Conservation (phyloP, 2,329 filamentous ascomycete genomes). For the Xylaria sp. region DNA sequence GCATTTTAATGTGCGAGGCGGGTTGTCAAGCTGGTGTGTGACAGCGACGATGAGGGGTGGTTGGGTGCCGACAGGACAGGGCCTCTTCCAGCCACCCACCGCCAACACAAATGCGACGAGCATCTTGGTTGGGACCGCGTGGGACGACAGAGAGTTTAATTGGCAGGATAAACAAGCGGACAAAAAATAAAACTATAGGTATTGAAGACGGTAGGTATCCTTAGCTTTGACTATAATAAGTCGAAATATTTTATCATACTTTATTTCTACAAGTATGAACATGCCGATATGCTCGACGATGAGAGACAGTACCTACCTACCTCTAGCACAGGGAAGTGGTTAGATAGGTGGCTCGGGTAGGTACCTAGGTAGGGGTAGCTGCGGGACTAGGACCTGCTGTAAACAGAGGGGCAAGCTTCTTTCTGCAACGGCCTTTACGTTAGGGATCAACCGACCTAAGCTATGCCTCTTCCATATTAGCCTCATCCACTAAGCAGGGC, state of each 20-base stretch:
- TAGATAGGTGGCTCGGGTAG: too few relatives aligned
- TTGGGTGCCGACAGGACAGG: slow-evolving; percentile 16
- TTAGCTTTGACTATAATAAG: too few relatives aligned
- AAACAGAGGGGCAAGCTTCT: too few relatives aligned
- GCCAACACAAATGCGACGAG: slow-evolving; percentile 12
- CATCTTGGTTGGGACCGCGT: slow-evolving; percentile 2
- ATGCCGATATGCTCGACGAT: background rate
- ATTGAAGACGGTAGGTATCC: too few relatives aligned
- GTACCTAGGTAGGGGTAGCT: too few relatives aligned
- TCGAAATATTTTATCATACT: too few relatives aligned
- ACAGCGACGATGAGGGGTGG: slow-evolving; percentile 25
- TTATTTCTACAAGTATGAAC: too few relatives aligned
- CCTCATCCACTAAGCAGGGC: background rate
- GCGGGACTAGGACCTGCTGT: too few relatives aligned
- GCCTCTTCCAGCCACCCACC: slow-evolving; percentile 32
- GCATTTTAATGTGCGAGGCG: slow-evolving; percentile 32
- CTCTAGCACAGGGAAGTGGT: too few relatives aligned
- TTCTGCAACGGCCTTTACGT: too few relatives aligned
- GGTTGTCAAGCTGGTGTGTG: slow-evolving; percentile 24
- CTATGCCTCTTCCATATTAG: background rate
- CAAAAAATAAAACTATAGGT: too few relatives aligned
- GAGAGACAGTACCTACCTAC: too few relatives aligned
- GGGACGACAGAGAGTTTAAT: background rate
- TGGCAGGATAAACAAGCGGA: background rate
- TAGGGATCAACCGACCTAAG: background rate